Evolutionary conservation across 306 rosid genomes (phyloP).

Genomic region (Rosa persica): DNA sequence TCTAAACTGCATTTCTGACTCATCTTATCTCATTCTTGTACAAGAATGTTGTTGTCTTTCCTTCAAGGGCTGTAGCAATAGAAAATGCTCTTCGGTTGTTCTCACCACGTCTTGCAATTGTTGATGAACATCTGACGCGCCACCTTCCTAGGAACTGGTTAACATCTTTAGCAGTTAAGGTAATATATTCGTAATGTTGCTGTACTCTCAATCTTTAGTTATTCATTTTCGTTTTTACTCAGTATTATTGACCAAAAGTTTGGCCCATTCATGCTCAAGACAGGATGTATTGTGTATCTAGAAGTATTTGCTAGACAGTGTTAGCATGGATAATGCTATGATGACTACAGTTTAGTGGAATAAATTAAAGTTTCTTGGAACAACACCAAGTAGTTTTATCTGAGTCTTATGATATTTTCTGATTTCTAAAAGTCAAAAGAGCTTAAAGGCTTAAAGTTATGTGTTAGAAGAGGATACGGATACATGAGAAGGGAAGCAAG

Average conservation of each 20-base stretch:
- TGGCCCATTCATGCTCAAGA: background rate
- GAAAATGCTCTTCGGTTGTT: slow-evolving; percentile 92
- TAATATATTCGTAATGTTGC: slow-evolving; percentile 25
- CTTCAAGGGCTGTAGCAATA: slow-evolving; percentile 88
- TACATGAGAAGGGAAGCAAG: background rate
- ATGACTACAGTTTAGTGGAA: background rate
- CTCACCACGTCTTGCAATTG: slow-evolving; percentile 90
- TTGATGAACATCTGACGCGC: slow-evolving; percentile 90
- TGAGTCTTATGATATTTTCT: background rate
- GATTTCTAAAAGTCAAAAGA: background rate
- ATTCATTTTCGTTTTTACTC: background rate
- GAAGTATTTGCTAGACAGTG: background rate
- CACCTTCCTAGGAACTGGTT: slow-evolving; percentile 84
- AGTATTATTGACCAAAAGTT: slow-evolving; percentile 1
- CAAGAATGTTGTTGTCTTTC: slow-evolving; percentile 91
- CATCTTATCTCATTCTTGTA: slow-evolving; percentile 35
- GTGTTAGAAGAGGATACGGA: background rate
- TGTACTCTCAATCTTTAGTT: slow-evolving; percentile 1
- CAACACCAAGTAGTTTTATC: background rate
- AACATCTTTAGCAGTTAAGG: slow-evolving; percentile 75
- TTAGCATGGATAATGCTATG: background rate
- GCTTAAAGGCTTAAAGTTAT: background rate
- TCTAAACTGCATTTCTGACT: slow-evolving; percentile 29
- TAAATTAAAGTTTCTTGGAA: background rate
- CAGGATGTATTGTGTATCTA: background rate